Evolutionary conservation across 106 monocot species (phyloP).

Genomic region (Dendrobium nobile): DNA sequence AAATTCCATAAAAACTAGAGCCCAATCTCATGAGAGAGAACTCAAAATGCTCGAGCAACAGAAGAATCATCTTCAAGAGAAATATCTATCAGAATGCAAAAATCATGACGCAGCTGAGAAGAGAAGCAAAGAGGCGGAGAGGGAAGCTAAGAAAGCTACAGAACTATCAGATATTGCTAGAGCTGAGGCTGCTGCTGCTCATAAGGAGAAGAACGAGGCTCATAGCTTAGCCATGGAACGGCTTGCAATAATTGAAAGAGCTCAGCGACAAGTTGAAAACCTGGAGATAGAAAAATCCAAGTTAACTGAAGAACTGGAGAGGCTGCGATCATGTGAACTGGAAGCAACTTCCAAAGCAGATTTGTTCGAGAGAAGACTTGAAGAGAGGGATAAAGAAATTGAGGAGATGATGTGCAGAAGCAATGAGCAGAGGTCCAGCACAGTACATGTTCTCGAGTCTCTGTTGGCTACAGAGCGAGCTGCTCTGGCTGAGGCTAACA

Average conservation of each 20-base stretch:
- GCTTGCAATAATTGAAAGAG: slow-evolving; percentile 60
- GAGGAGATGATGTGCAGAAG: slow-evolving; percentile 66
- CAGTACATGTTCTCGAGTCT: slow-evolving; percentile 86
- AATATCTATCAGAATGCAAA: slow-evolving; percentile 67
- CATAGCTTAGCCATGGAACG: slow-evolving; percentile 77
- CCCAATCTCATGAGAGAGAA: slow-evolving; percentile 62
- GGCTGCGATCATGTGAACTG: slow-evolving; percentile 40
- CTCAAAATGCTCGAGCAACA: slow-evolving; percentile 71
- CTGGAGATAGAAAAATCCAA: slow-evolving; percentile 54
- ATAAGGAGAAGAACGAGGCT: slow-evolving; percentile 77
- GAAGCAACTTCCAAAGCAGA: slow-evolving; percentile 54
- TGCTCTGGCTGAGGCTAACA: slow-evolving; percentile 71
- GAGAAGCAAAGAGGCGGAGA: slow-evolving; percentile 71
- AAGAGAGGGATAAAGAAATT: slow-evolving; percentile 79
- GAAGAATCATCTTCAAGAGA: slow-evolving; percentile 75
- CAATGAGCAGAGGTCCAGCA: slow-evolving; percentile 92
- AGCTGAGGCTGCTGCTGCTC: slow-evolving; percentile 51
- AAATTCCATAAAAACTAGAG: slow-evolving; percentile 38
- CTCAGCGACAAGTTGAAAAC: slow-evolving; percentile 54
- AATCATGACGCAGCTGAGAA: slow-evolving; percentile 66
- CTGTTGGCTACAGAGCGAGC: slow-evolving; percentile 72
- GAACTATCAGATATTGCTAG: slow-evolving; percentile 72
- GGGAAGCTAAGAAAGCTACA: slow-evolving; percentile 61
- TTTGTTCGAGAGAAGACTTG: slow-evolving; percentile 55
- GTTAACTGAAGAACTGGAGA: slow-evolving; percentile 43